Conservation (phyloP, 306 rosid species). For the Cercis canadensis region DNA sequence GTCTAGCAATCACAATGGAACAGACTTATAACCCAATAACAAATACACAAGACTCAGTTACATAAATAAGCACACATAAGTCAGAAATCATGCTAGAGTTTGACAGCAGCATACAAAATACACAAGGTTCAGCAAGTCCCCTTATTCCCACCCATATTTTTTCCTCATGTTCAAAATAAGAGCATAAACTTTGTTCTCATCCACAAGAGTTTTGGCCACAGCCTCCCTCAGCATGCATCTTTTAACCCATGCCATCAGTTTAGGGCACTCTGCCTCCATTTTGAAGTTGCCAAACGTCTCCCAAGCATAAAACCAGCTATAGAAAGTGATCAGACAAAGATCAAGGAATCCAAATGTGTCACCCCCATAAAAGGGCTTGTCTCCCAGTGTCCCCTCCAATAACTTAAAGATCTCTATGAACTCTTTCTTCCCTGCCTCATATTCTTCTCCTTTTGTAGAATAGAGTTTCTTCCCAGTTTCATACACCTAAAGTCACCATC, state of each 20-base stretch:
- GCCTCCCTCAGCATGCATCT: conserved; percentile 47
- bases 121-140: not conserved
- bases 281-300: conserved; percentile 50
- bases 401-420: conserved; percentile 38
- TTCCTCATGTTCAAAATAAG: conserved; percentile 13
- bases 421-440: conserved; percentile 46
- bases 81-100: not conserved
- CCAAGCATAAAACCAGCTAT: conserved; percentile 50
- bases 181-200: conserved; percentile 47
- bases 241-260: conserved; percentile 52
- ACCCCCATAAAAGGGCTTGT: conserved; percentile 49
- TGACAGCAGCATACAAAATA: too few relatives aligned
- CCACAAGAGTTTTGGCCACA: conserved; percentile 51
- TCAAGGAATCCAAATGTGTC: conserved; percentile 55
- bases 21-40: not conserved
- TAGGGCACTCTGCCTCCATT: conserved; percentile 56
- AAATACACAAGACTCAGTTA: too few relatives aligned
- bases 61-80: not conserved
- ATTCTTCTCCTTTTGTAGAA: conserved; percentile 52
- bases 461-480: conserved; percentile 42
- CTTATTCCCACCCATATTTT: conserved; percentile 17
- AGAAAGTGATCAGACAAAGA: conserved; percentile 41
- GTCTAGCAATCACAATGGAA: not conserved
- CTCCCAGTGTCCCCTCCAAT: conserved; percentile 40
- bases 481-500: conserved; percentile 26